Base-by-base conservation (phyloP, 495 filamentous ascomycete genomes). In the Penicillium parvum region DNA sequence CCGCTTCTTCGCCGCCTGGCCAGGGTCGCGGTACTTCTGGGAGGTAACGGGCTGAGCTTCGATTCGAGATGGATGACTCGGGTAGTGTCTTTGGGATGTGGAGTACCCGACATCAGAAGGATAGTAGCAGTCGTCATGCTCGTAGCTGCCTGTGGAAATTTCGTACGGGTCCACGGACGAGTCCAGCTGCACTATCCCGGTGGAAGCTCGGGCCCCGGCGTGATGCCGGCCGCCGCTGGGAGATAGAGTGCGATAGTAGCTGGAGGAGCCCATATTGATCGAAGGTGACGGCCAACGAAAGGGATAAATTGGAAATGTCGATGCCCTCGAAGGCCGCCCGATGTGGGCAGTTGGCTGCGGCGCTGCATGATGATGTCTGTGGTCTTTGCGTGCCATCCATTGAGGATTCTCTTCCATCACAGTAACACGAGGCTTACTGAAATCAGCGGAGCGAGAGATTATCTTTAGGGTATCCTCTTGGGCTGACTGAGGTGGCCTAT, bases 161-260 rank as follows among this genome's bases (percentile, higher is more conserved):
- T 66, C 61, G 30, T 68, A 63, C 0, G 60, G 55, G 32, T 72
- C 63, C 45, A 58, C 55, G n/a, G 61, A 61, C 1, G 69, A 62
- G 34, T 44, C 60, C 16, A 68, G 53, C 37, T 63, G 55, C 25
- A 75, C 60, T 21, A 61, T 73, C 19, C 70, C 71, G 14, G 71
- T 75, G 10, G 71, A 75, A 12, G 71, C 67, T 16, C 71, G 63
- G 59, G 71, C 64, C 33, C 73, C 69, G 12, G 57, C 28, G 40
- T 47, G 36, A 19, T 52, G 37, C 20, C 67, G 62, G 26, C 58
- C 56, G 38, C 54, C 57, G 18, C 50, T 50, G 7, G 71, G 68
- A 17, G 71, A 73, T 9, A 62, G 34, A 20, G 23, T 49, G 9
- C 57, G 57, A 27, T 58, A 36, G 35, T 53, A 38, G 22, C 17